Conservation (phyloP, 208 protist species). For the Leishmania arabica region DNA sequence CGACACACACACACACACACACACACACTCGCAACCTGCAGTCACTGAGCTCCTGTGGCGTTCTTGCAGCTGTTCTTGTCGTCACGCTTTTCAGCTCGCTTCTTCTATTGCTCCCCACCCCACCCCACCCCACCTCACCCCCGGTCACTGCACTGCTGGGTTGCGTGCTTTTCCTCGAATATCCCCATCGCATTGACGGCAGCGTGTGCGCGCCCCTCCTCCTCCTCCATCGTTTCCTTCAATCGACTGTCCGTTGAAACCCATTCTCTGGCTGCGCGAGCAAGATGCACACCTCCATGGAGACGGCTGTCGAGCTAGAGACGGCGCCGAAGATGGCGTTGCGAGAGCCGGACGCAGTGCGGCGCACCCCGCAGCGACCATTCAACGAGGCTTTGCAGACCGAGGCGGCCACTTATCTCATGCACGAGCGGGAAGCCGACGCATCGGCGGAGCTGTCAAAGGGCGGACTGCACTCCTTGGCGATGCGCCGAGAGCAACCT, state of each 20-base stretch:
- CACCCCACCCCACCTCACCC: too few species aligned
- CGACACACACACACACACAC: not conserved
- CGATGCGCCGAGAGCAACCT: not conserved
- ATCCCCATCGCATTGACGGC: not conserved
- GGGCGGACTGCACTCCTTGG: not conserved
- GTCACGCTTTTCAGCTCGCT: too few species aligned
- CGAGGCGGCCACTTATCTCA: constrained; percentile 17
- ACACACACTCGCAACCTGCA: too few species aligned
- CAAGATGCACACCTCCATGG: not conserved
- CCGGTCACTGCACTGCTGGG: not conserved
- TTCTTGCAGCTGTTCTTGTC: too few species aligned
- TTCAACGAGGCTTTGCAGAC: constrained; percentile 20
- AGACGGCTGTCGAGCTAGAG: not conserved
- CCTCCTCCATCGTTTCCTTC: not conserved
- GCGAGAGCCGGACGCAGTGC: not conserved
- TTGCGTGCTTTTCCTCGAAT: not conserved
- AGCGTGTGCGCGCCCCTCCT: not conserved
- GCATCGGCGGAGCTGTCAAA: not conserved
- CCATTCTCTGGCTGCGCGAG: not conserved
- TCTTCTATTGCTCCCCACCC: too few species aligned
- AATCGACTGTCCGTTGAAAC: not conserved
- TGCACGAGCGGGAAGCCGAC: constrained; percentile 20
- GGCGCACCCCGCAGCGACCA: not conserved
- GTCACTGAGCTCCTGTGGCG: not conserved
- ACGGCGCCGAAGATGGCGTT: not conserved